Conservation (phyloP, 129 eudicot genomes). For the Flaveria trinervia region DNA sequence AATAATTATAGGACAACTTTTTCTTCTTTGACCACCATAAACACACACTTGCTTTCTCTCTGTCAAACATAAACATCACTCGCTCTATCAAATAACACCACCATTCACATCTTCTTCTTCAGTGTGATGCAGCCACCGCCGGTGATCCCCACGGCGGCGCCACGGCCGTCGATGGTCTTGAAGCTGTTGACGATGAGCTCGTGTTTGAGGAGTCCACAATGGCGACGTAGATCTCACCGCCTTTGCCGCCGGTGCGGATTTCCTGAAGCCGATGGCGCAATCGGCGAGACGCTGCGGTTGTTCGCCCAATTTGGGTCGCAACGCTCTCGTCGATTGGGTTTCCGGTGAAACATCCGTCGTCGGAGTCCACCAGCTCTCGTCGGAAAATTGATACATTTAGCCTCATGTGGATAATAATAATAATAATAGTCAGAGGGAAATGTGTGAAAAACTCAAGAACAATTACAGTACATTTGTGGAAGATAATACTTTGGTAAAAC, state of each 20-base stretch:
- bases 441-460: not conserved
- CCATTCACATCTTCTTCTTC: too few species aligned
- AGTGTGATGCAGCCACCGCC: conserved; percentile 90
- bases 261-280: conserved; percentile 89
- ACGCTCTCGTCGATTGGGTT: conserved; percentile 97
- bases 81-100: too few species aligned
- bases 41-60: too few species aligned
- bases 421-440: not conserved
- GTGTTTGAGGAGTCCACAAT: conserved; percentile 76
- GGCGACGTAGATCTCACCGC: conserved; percentile 79
- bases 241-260: conserved; percentile 72
- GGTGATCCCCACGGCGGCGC: conserved; percentile 70
- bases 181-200: conserved; percentile 78
- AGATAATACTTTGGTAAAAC: not conserved
- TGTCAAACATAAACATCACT: too few species aligned
- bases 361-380: conserved; percentile 51
- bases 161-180: conserved; percentile 94
- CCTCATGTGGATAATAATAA: conserved; percentile 46
- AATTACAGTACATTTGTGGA: not conserved
- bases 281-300: conserved; percentile 70
- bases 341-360: conserved; percentile 61
- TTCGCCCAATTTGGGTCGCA: conserved; percentile 84
- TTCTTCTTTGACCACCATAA: too few species aligned
- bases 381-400: conserved; percentile 65
- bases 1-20: too few species aligned